Percentiles rank a stretch among this genome's conserved stretches.
These are phyloP conservation scores for Phyllosticta paracitricarpa DNA, from an alignment of 2,329 filamentous ascomycete genomes.

Conservation along the genomic window DNA sequence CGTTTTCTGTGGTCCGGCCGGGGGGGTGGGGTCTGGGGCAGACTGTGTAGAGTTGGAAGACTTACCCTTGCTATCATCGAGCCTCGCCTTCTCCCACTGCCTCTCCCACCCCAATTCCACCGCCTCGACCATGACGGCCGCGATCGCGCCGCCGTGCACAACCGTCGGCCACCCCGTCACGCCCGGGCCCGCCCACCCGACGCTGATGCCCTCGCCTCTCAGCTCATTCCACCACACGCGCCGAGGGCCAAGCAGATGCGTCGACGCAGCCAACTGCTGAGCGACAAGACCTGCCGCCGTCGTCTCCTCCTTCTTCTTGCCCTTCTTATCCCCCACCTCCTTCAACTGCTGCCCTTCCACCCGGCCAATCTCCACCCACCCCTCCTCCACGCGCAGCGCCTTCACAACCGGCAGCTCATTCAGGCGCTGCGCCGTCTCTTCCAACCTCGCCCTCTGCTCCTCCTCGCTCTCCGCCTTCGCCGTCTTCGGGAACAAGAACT, in stretches of 20 bases:
- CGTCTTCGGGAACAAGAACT: not conserved
- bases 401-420: slow-evolving; percentile 1
- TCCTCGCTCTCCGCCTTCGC: not conserved
- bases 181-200: slow-evolving; percentile 53
- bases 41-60: not conserved
- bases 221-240: slow-evolving; percentile 51
- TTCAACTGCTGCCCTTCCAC: not conserved
- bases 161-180: slow-evolving; percentile 61
- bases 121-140: slow-evolving; percentile 59
- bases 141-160: slow-evolving; percentile 61
- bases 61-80: slow-evolving; percentile 11
- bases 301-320: slow-evolving; percentile 10
- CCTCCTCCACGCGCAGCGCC: not conserved
- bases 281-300: not conserved
- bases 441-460: not conserved
- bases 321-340: not conserved
- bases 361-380: slow-evolving; percentile 12
- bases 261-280: not conserved
- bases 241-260: slow-evolving; percentile 38
- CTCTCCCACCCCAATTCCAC: slow-evolving; percentile 54
- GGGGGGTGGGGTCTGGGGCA: too few species aligned
- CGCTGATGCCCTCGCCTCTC: slow-evolving; percentile 45
- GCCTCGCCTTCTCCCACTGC: slow-evolving; percentile 18
- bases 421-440: not conserved
- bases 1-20: too few species aligned